Evolutionary conservation across 108 stramenopile species (phyloP).

Genomic region (Cyclotella cryptica): DNA sequence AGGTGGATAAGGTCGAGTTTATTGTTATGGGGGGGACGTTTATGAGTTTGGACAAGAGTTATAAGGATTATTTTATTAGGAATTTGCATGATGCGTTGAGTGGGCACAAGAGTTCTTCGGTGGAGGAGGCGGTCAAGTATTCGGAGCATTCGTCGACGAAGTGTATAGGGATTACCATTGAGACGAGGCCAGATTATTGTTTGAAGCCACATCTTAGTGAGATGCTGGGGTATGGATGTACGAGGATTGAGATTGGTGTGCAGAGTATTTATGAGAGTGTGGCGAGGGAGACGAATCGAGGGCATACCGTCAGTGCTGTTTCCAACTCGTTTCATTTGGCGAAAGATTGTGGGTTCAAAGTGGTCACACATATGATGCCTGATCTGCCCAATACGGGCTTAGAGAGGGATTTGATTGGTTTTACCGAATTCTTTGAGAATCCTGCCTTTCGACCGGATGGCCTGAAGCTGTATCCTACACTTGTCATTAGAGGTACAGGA

Average conservation of each 20-base stretch:
- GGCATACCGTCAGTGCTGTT: slow-evolving; percentile 93
- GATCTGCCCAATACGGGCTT: slow-evolving; percentile 95
- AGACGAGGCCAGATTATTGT: slow-evolving; percentile 97
- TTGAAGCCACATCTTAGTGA: slow-evolving; percentile 92
- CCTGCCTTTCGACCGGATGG: slow-evolving; percentile 93
- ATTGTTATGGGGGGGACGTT: slow-evolving; percentile 98
- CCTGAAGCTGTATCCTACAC: slow-evolving; percentile 94
- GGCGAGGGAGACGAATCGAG: slow-evolving; percentile 95
- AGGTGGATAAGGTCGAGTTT: slow-evolving; percentile 95
- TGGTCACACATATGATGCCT: slow-evolving; percentile 98
- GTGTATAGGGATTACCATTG: slow-evolving; percentile 97
- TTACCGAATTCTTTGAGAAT: slow-evolving; percentile 94
- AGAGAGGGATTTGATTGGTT: slow-evolving; percentile 91
- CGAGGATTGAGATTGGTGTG: slow-evolving; percentile 98
- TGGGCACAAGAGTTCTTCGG: slow-evolving; percentile 82
- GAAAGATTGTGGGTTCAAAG: slow-evolving; percentile 97
- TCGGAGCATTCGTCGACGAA: slow-evolving; percentile 89
- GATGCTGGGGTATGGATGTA: slow-evolving; percentile 97
- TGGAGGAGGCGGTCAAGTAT: slow-evolving; percentile 89
- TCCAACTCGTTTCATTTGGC: slow-evolving; percentile 93
- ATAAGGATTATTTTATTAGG: slow-evolving; percentile 95
- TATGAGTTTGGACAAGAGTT: slow-evolving; percentile 86
- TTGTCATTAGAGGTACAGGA: slow-evolving; percentile 97
- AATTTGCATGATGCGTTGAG: slow-evolving; percentile 94
- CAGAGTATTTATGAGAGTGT: slow-evolving; percentile 95